Conservation (phyloP, 495 filamentous ascomycete genomes). For the Aspergillus sparsus region DNA sequence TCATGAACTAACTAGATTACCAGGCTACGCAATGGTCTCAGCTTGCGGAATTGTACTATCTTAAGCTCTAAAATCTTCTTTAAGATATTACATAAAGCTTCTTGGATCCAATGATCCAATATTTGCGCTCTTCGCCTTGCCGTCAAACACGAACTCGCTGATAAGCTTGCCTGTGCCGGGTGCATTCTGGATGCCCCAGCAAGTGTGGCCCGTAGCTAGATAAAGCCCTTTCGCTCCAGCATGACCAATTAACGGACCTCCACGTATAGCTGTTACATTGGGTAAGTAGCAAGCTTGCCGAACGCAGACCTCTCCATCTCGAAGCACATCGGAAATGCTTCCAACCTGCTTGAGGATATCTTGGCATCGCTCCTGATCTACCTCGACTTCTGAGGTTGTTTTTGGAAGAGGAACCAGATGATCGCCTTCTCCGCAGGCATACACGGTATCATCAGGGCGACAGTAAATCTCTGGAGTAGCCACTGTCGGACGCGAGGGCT, state of each 20-base stretch:
- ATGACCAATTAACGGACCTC: constrained; percentile 75
- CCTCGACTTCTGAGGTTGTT: constrained; percentile 73
- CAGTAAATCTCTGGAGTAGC: constrained; percentile 93
- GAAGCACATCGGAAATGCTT: constrained; percentile 73
- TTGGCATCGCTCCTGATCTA: constrained; percentile 76
- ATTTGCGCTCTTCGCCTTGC: constrained; percentile 72
- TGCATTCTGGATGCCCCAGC: constrained; percentile 97
- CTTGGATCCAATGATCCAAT: constrained; percentile 70
- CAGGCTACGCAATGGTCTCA: neutral
- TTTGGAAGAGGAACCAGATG: constrained; percentile 70
- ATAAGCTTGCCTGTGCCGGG: constrained; percentile 89
- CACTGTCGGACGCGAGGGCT: constrained; percentile 55
- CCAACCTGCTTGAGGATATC: constrained; percentile 83
- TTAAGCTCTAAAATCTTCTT: constrained; percentile 13
- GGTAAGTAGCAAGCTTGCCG: constrained; percentile 95
- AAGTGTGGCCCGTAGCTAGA: constrained; percentile 89
- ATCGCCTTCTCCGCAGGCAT: constrained; percentile 93
- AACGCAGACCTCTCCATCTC: constrained; percentile 72
- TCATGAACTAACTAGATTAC: constrained; percentile 3
- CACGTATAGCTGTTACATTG: constrained; percentile 61
- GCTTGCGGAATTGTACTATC: neutral
- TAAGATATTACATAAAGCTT: constrained; percentile 41
- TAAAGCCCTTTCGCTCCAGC: constrained; percentile 75
- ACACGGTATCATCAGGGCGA: constrained; percentile 83
- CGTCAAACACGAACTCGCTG: constrained; percentile 83